phyloP scores from a whole-genome alignment of 2,329 filamentous ascomycete species.

The Paracamarosporium sp. region DNA sequence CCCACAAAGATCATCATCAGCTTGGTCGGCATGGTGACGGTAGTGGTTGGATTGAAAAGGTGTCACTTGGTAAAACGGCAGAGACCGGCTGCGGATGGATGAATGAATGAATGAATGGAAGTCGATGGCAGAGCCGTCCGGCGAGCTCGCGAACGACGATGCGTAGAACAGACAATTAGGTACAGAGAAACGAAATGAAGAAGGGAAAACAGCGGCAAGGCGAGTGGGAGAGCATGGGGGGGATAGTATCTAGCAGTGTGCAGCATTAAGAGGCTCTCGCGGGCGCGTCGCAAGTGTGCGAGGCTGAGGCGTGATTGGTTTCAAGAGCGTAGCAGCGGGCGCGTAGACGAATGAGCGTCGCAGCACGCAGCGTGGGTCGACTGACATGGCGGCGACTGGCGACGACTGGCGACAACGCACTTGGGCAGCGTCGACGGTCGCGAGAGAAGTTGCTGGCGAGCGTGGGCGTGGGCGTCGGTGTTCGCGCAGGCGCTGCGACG shows the following conservation, averaged over 20 bases:
- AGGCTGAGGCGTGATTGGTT: slow-evolving; percentile 40
- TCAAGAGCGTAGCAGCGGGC: slow-evolving; percentile 42
- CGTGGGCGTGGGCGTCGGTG: neutral
- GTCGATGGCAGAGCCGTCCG: slow-evolving; percentile 46
- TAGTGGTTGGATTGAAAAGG: slow-evolving; percentile 1
- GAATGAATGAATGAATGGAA: slow-evolving; percentile 36
- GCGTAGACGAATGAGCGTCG: slow-evolving; percentile 36
- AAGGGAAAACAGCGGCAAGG: slow-evolving; percentile 28
- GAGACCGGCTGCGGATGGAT: neutral
- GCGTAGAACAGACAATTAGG: slow-evolving; percentile 35
- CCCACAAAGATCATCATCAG: slow-evolving; percentile 60
- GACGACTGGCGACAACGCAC: slow-evolving; percentile 22
- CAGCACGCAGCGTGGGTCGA: slow-evolving; percentile 11
- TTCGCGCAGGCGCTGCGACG: neutral
- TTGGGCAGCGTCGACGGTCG: neutral
- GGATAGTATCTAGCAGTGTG: slow-evolving; percentile 25
- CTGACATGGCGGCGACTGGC: slow-evolving; percentile 21
- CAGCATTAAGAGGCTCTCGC: slow-evolving; percentile 43
- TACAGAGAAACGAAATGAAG: slow-evolving; percentile 38
- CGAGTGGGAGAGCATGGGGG: slow-evolving; percentile 34
- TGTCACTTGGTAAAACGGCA: neutral
- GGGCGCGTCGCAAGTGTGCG: slow-evolving; percentile 40
- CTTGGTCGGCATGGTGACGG: slow-evolving; percentile 56
- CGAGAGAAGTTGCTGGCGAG: slow-evolving; percentile 8
- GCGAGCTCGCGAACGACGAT: slow-evolving; percentile 45